Percentiles rank a stretch among this genome's conserved stretches.
phyloP scores from a whole-genome alignment of 208 protist genomes.

The Trypanosoma cruzi region DNA sequence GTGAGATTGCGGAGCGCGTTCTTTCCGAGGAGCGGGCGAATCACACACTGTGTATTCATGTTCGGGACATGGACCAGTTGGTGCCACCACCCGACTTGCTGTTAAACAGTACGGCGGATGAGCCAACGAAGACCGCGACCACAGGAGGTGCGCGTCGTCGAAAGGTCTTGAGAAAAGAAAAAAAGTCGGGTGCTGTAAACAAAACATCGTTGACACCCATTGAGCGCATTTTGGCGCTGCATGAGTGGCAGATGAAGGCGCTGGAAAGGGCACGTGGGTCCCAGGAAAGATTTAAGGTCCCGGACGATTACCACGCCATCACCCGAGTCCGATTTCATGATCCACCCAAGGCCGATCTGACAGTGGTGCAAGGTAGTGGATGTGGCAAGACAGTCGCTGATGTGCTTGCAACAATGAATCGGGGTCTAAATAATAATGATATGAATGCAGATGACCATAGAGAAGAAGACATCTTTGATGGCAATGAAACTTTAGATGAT shows the following conservation, averaged over 20 bases:
- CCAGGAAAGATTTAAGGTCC: slow-evolving; percentile 45
- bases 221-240: slow-evolving; percentile 61
- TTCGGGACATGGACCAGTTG: slow-evolving; percentile 84
- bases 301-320: slow-evolving; percentile 69
- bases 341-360: slow-evolving; percentile 48
- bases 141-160: neutral
- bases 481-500: neutral
- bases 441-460: neutral
- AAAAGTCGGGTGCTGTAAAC: neutral
- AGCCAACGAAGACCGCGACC: neutral
- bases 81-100: slow-evolving; percentile 68
- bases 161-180: neutral
- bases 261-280: slow-evolving; percentile 34
- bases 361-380: slow-evolving; percentile 57
- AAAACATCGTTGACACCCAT: slow-evolving; percentile 26
- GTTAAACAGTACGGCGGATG: neutral
- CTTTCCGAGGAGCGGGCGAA: slow-evolving; percentile 69
- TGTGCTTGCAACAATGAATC: slow-evolving; percentile 49
- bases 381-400: slow-evolving; percentile 53
- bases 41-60: slow-evolving; percentile 74
- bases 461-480: neutral
- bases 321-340: slow-evolving; percentile 75
- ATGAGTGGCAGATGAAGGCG: slow-evolving; percentile 61
- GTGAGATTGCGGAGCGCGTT: slow-evolving; percentile 51
- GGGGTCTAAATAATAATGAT: slow-evolving; percentile 24